Evolutionary conservation across 2,329 filamentous ascomycete species (phyloP), one percentile per base, ranked within the genome.

Genomic region (Phaeosphaeria sp.): DNA sequence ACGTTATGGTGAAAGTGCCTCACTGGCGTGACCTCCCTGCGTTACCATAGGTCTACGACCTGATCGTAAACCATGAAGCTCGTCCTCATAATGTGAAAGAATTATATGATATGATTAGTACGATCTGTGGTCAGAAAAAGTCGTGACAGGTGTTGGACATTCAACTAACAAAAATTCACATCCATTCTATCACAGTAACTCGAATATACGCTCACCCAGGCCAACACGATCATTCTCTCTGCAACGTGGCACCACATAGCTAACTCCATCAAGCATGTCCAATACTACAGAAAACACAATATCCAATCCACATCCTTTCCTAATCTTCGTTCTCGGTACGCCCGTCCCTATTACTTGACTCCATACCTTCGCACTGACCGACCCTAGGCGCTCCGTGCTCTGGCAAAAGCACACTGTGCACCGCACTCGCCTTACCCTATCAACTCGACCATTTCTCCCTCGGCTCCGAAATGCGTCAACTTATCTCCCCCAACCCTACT

Each of bases 361-460:
- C 8, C 24, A 17, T 15, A n/a, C 8, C 22, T 4, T 27, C 22
- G 45, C 22, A 21, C 48, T 50, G 20, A 47, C 49, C 21, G 15
- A 1, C 2, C 8, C 18, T 20, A 58, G 53, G 49, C n/a, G 51
- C 55, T 6, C 62, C 60, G 3, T 65, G 62, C 47, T 53, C 60
- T 8, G 58, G 60, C 25, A 65, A 63, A 30, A 51, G 53, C 20
- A 65, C 60, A 17, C 51, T 63, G 30, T 53, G 57, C 40, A 49
- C 42, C 43, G 22, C 49, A 6, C 49, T 65, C 40, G 22, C 51
- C 39, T 33, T 24, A 8, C 48, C 33, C 11, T 55, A 59, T 48
- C n/a, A 43, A 25, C 49, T 65, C 22, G 50, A 47, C 30, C 57
- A 63, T 44, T 51, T 63, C 44, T 59, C 56, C 11, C 46, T 63